These are phyloP conservation scores for Francoa sonchifolia DNA, from an alignment of 441 rosid species.

Conservation along the genomic window DNA sequence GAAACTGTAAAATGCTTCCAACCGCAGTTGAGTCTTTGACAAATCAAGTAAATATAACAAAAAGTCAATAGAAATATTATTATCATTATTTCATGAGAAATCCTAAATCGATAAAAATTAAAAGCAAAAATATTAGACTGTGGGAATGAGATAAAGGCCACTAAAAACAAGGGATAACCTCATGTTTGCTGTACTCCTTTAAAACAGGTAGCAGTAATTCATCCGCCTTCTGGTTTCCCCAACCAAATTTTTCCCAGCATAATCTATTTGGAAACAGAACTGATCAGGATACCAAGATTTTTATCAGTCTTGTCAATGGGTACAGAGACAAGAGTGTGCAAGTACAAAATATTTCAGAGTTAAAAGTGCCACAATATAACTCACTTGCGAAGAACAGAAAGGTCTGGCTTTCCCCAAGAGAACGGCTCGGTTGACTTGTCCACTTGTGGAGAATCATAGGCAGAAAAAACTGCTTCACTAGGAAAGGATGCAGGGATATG, in stretches of 20 bases:
- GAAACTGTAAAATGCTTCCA: constrained; percentile 94
- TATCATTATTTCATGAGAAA: constrained; percentile 1
- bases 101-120: neutral
- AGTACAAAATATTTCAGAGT: constrained; percentile 7
- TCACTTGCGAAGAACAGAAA: constrained; percentile 62
- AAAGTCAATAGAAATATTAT: constrained; percentile 12
- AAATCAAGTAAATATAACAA: constrained; percentile 9
- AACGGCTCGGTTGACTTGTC: constrained; percentile 83
- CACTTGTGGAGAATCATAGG: constrained; percentile 77
- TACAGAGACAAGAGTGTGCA: no score
- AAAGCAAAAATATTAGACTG: neutral
- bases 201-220: constrained; percentile 77
- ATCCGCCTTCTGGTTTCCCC: constrained; percentile 73
- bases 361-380: constrained; percentile 13
- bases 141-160: neutral
- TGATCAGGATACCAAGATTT: no score
- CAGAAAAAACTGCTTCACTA: constrained; percentile 71
- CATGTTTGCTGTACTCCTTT: constrained; percentile 80
- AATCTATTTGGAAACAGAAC: constrained; percentile 35
- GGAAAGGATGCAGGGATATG: constrained; percentile 84
- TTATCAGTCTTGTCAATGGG: no score
- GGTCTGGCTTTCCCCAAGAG: constrained; percentile 93
- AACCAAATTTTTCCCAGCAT: constrained; percentile 93
- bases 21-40: constrained; percentile 81
- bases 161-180: constrained; percentile 31